Evolutionary conservation across 768 basidiomycete genomes (phyloP).

Genomic region (Serendipita sp.): DNA sequence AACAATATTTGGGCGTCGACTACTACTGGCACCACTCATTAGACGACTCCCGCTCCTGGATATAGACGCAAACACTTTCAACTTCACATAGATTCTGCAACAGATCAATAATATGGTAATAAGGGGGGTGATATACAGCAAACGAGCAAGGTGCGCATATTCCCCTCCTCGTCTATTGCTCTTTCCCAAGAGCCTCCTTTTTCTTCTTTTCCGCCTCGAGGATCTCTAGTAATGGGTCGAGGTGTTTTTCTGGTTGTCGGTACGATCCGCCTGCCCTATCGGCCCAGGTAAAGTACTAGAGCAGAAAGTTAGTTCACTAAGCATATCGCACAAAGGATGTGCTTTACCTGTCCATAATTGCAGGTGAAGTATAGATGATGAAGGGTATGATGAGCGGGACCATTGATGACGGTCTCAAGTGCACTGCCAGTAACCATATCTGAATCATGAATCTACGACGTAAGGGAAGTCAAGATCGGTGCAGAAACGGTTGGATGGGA

Average conservation of each 20-base stretch:
- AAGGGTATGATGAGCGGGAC: constrained; percentile 94
- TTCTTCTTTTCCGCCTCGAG: constrained; percentile 18
- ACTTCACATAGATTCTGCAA: background rate
- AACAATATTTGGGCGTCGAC: no score
- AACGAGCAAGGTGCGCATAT: background rate
- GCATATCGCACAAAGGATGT: background rate
- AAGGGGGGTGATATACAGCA: background rate
- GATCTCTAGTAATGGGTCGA: constrained; percentile 76
- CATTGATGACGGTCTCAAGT: constrained; percentile 83
- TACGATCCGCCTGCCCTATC: constrained; percentile 75
- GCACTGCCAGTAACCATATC: constrained; percentile 93
- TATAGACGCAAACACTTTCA: background rate
- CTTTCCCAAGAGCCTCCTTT: background rate
- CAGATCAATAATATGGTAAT: background rate
- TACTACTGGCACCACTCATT: background rate
- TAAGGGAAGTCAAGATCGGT: no score
- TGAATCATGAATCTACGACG: constrained; percentile 82
- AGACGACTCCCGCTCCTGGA: background rate
- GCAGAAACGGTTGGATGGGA: constrained; percentile 8
- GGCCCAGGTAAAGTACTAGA: constrained; percentile 93
- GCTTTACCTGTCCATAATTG: constrained; percentile 65
- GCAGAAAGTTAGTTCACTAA: constrained; percentile 10
- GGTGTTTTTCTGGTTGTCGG: constrained; percentile 63
- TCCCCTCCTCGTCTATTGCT: background rate
- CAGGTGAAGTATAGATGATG: constrained; percentile 95